These are phyloP conservation scores for Aspergillus jensenii DNA, from an alignment of 2,329 filamentous ascomycete genomes.

Conservation along the genomic window DNA sequence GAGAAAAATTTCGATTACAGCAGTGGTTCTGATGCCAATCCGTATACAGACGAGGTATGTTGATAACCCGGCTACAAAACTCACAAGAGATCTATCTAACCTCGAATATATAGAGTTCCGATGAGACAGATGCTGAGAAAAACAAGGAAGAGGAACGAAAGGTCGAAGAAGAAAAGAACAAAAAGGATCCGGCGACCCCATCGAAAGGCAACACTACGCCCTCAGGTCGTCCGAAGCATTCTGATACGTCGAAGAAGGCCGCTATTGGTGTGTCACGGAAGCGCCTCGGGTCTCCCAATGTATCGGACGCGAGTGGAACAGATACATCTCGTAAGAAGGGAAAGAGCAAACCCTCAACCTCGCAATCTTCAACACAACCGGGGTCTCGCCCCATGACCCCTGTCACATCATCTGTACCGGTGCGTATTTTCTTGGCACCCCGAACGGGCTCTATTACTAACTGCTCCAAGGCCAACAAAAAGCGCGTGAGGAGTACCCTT, in stretches of 20 bases:
- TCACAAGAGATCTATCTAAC: constrained; percentile 15
- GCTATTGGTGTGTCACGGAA: constrained; percentile 65
- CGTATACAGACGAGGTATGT: constrained; percentile 55
- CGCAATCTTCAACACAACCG: constrained; percentile 35
- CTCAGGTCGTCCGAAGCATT: constrained; percentile 57
- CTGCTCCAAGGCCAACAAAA: constrained; percentile 50
- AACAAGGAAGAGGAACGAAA: constrained; percentile 61
- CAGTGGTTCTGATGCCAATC: constrained; percentile 63
- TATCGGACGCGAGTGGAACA: constrained; percentile 88
- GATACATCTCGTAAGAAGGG: constrained; percentile 82
- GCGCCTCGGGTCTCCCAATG: constrained; percentile 79
- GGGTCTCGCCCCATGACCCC: constrained; percentile 60
- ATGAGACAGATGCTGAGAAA: constrained; percentile 65
- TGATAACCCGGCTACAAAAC: background rate
- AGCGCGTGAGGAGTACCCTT: constrained; percentile 41
- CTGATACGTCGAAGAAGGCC: constrained; percentile 52
- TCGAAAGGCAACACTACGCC: constrained; percentile 71
- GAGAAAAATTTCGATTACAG: constrained; percentile 88
- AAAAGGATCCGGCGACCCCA: constrained; percentile 56
- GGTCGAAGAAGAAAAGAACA: constrained; percentile 56
- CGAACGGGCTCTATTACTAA: constrained; percentile 5
- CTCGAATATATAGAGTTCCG: constrained; percentile 49
- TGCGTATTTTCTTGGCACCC: constrained; percentile 18
- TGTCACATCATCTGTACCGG: constrained; percentile 61
- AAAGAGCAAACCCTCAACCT: constrained; percentile 61